Percentiles rank a stretch among this genome's conserved stretches.
Evolutionary conservation across 108 stramenopile species (phyloP).

Genomic region (Skeletonema menzelii): DNA sequence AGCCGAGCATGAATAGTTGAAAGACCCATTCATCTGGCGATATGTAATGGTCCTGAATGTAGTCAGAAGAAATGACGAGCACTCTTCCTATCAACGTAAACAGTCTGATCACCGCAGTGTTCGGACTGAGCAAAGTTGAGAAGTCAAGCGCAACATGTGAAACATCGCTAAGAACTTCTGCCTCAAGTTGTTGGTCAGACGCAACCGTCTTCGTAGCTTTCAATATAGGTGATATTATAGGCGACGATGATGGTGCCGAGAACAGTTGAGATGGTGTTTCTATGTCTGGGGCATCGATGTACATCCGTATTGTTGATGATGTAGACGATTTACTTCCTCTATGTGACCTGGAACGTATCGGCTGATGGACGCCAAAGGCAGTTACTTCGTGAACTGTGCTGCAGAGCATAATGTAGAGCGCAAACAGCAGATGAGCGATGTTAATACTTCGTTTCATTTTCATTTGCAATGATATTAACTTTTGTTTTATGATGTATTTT

Average conservation of each 20-base stretch:
- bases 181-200: constrained; percentile 39
- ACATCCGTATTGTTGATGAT: constrained; percentile 1
- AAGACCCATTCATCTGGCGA: constrained; percentile 40
- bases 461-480: not conserved
- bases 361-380: constrained; percentile 1
- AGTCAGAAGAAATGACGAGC: constrained; percentile 29
- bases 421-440: constrained; percentile 5
- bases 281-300: constrained; percentile 2
- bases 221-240: not conserved
- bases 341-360: not conserved
- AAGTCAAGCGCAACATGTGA: constrained; percentile 52
- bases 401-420: constrained; percentile 2
- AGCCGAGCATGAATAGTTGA: constrained; percentile 31
- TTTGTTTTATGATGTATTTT: not conserved
- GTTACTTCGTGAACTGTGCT: not conserved
- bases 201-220: constrained; percentile 6
- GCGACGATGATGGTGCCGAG: not conserved
- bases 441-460: constrained; percentile 14
- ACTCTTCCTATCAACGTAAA: constrained; percentile 38
- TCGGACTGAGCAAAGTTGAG: constrained; percentile 29
- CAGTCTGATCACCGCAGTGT: constrained; percentile 35
- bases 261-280: not conserved
- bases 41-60: constrained; percentile 37
- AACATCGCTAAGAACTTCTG: constrained; percentile 38
- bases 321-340: not conserved